Evolutionary conservation across 2,329 filamentous ascomycete genomes (phyloP).

Genomic region (Cladosporium velox): DNA sequence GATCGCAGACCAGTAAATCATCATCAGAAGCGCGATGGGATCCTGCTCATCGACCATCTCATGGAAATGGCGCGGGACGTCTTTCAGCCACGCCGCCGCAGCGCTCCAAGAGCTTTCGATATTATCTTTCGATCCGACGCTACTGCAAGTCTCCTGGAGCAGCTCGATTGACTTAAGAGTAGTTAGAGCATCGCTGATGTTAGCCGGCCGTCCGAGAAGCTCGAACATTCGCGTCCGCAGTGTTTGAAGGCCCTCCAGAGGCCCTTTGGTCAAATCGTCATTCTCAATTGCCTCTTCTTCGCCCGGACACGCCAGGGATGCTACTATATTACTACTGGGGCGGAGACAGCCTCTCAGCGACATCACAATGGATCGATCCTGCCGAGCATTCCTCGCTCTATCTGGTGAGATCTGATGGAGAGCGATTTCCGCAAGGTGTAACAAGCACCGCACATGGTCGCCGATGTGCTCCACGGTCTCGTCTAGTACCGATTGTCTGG

Average conservation of each 20-base stretch:
- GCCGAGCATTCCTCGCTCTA: background rate
- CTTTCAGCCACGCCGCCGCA: background rate
- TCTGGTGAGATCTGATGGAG: background rate
- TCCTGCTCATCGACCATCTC: background rate
- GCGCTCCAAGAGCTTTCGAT: background rate
- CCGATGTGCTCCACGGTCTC: background rate
- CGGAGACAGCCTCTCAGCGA: background rate
- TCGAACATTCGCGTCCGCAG: background rate
- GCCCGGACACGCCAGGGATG: no score
- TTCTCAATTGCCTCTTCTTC: background rate
- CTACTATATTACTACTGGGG: background rate
- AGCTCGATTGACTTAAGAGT: background rate
- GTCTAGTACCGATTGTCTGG: background rate
- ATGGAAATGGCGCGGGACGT: background rate
- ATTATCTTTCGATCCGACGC: background rate
- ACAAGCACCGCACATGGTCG: background rate
- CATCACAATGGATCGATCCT: background rate
- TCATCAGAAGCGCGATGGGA: background rate
- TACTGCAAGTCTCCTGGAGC: background rate
- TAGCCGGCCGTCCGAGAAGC: background rate
- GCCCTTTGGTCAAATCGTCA: background rate
- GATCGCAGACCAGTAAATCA: background rate
- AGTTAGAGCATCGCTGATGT: background rate
- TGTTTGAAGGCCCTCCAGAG: background rate
- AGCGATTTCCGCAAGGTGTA: background rate